phyloP scores from a whole-genome alignment of 2,329 filamentous ascomycete genomes.

The Fusarium caatingaense region DNA sequence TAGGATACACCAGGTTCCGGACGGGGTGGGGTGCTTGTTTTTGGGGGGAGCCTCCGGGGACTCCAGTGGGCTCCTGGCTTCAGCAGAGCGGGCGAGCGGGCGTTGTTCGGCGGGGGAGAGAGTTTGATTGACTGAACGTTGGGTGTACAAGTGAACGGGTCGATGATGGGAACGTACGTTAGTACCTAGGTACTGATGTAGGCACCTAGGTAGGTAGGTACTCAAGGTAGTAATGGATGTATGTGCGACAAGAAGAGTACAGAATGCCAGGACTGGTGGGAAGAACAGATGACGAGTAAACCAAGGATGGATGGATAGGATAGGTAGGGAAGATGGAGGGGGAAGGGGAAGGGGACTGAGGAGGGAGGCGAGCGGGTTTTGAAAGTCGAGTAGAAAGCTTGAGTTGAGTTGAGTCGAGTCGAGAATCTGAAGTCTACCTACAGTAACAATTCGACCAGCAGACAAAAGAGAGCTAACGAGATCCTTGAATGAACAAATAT shows the following conservation, averaged over 20 bases:
- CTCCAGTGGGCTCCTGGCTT: conserved; percentile 29
- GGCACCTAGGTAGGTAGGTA: not conserved
- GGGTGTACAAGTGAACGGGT: not conserved
- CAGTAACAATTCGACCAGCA: conserved; percentile 1
- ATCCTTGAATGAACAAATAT: conserved; percentile 19
- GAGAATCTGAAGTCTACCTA: conserved; percentile 14
- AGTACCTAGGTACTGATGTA: too few relatives aligned
- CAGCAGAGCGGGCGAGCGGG: conserved; percentile 25
- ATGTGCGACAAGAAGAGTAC: not conserved
- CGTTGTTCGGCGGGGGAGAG: conserved; percentile 13
- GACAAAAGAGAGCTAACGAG: conserved; percentile 11
- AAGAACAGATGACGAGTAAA: conserved; percentile 8
- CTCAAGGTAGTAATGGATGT: not conserved
- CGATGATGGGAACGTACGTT: conserved; percentile 12
- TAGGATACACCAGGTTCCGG: conserved; percentile 26
- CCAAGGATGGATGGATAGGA: not conserved
- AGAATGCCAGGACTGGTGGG: not conserved
- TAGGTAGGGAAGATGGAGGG: not conserved
- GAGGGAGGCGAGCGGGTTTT: conserved; percentile 26
- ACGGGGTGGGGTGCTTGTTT: conserved; percentile 35
- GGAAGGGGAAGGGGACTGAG: not conserved
- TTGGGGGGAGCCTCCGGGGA: conserved; percentile 30
- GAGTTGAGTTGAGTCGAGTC: conserved; percentile 17
- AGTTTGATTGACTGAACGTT: conserved; percentile 9
- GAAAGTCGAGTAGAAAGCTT: conserved; percentile 14